Evolutionary conservation across 2,329 filamentous ascomycete species (phyloP), one percentile per base, ranked within the genome.

Genomic region (Curvularia hawaiiensis): DNA sequence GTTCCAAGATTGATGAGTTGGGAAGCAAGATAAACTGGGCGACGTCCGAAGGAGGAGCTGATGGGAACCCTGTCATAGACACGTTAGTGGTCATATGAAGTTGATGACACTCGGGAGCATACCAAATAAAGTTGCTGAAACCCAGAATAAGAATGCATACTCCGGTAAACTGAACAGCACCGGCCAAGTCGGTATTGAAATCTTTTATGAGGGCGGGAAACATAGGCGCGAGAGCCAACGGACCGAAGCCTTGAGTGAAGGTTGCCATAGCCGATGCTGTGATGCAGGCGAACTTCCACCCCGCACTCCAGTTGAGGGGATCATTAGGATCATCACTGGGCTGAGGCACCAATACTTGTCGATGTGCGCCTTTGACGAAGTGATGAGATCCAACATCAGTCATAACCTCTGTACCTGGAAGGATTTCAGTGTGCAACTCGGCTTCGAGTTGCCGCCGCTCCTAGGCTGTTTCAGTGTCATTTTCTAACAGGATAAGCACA

Each of bases 111-210:
- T 38, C 10, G 26, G 14, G 6, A 8, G 59, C 75, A 38, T 69
- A 84, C 84, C 83, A 86, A 59, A 86, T 78, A 68, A 86, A 86
- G 65, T 86, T 86, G 61, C 82, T 84, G 67, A 86, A 86, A 0
- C 84, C 84, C 3, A 86, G 75, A 0, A 85, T 80, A 18, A 86
- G 64, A 56, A 86, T 86, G 54, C 79, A 82, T 5, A 85, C 74
- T 31, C 84, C 84, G 3, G 83, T 85, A 58, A 85, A 85, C 52
- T 83, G 82, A 20, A 85, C 78, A 1, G 84, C 85, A 47, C 80
- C 78, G 1, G 80, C 77, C 7, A 87, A 71, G 58, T 79, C 79
- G 16, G 80, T 80, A 49, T 87, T 56, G 63, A 86, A 88, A 0
- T 79, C 80, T 56, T 83, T 60, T 63, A 87, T 84, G 58, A 86